phyloP scores from a whole-genome alignment of 768 basidiomycete species.

The Tubosaeta sp. region DNA sequence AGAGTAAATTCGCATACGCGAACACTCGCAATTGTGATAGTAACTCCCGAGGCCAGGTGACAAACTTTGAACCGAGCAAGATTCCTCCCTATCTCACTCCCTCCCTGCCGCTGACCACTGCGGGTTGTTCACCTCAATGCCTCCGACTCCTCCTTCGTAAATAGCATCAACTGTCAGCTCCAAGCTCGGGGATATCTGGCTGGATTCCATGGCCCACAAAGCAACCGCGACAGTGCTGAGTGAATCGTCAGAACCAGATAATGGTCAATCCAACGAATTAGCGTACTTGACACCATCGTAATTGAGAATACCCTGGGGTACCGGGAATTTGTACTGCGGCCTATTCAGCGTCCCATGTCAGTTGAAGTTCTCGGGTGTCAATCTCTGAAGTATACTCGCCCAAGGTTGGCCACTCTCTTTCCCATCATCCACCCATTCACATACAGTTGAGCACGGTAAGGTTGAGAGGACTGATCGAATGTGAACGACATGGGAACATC shows the following conservation, averaged over 20 bases:
- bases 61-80: no score
- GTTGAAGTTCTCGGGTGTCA: not conserved
- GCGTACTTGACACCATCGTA: conserved; percentile 65
- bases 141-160: conserved; percentile 64
- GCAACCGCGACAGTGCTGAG: conserved; percentile 56
- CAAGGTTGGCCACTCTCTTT: conserved; percentile 67
- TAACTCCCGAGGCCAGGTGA: no score
- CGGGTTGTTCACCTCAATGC: conserved; percentile 55
- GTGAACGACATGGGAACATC: conserved; percentile 71
- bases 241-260: conserved; percentile 1
- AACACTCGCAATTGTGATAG: no score
- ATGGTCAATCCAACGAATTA: not conserved
- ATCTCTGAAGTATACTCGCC: conserved; percentile 36
- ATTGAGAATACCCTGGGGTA: conserved; percentile 76
- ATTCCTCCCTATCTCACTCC: not conserved
- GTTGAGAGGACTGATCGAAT: conserved; percentile 59
- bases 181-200: conserved; percentile 47
- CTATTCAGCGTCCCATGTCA: conserved; percentile 31
- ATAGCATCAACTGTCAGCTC: conserved; percentile 51
- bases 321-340: conserved; percentile 78
- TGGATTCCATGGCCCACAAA: conserved; percentile 61
- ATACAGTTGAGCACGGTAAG: conserved; percentile 70
- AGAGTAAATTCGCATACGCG: no score
- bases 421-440: conserved; percentile 93
- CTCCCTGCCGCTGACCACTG: conserved; percentile 40